Percentiles rank a stretch among this genome's conserved stretches.
Conservation (phyloP, 192 early-diverging fungal genomes). For the Coemansia reversa region DNA sequence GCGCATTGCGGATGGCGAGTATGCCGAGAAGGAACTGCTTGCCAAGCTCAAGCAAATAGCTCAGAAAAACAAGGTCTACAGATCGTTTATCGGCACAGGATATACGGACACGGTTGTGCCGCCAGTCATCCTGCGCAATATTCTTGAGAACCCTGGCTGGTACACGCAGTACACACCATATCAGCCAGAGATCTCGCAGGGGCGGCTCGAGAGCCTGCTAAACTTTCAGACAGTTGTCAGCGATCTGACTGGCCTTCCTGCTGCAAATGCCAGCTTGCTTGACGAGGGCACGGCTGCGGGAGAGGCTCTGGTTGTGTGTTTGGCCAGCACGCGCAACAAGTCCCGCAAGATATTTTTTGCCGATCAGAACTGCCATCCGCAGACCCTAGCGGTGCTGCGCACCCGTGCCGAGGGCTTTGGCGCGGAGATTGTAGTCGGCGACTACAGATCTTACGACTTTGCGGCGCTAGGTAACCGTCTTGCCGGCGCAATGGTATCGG, state of each 20-base stretch:
- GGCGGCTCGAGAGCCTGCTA: slow-evolving; percentile 92
- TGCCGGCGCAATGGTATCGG: slow-evolving; percentile 83
- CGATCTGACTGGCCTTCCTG: slow-evolving; percentile 93
- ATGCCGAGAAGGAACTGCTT: slow-evolving; percentile 87
- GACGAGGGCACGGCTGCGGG: slow-evolving; percentile 99
- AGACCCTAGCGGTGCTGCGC: slow-evolving; percentile 90
- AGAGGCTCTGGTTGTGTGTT: slow-evolving; percentile 94
- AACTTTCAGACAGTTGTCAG: slow-evolving; percentile 98
- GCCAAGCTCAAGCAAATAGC: slow-evolving; percentile 82
- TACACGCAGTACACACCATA: slow-evolving; percentile 99
- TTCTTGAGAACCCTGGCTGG: slow-evolving; percentile 99
- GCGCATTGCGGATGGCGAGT: slow-evolving; percentile 67
- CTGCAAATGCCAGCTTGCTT: slow-evolving; percentile 96
- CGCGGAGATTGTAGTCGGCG: slow-evolving; percentile 84
- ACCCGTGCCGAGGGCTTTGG: slow-evolving; percentile 95
- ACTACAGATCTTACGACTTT: slow-evolving; percentile 80
- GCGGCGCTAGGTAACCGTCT: slow-evolving; percentile 71
- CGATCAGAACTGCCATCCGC: slow-evolving; percentile 90
- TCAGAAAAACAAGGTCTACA: slow-evolving; percentile 86
- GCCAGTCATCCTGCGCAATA: slow-evolving; percentile 92
- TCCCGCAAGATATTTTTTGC: slow-evolving; percentile 89
- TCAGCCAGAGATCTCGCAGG: slow-evolving; percentile 99
- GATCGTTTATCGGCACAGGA: slow-evolving; percentile 94
- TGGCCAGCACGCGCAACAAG: slow-evolving; percentile 66
- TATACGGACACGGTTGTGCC: slow-evolving; percentile 91